phyloP scores from a whole-genome alignment of 2,329 filamentous ascomycete genomes.

The Plenodomus biglobosus region DNA sequence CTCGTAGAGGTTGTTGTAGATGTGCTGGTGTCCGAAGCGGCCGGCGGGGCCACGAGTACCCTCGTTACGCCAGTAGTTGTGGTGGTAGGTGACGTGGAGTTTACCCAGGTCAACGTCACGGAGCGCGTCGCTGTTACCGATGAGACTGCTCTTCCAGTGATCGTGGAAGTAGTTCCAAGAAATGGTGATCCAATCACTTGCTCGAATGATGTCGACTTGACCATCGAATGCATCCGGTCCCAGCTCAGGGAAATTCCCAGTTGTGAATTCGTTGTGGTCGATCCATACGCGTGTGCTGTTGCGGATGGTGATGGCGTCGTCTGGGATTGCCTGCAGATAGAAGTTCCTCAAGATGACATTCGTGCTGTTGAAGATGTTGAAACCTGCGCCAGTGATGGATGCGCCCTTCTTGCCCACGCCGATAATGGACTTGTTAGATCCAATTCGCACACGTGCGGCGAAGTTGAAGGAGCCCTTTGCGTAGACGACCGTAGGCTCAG shows the following conservation, averaged over 20 bases:
- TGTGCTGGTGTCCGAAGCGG: constrained; percentile 67
- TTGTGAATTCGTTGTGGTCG: constrained; percentile 67
- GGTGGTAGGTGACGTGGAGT: constrained; percentile 65
- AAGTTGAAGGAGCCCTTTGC: constrained; percentile 49
- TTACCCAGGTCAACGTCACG: constrained; percentile 60
- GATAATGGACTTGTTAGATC: constrained; percentile 48
- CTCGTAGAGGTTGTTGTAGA: constrained; percentile 56
- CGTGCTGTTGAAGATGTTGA: constrained; percentile 55
- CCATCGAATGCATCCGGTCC: constrained; percentile 69
- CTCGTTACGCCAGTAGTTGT: constrained; percentile 67
- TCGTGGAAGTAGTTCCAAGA: constrained; percentile 56
- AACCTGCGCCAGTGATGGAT: constrained; percentile 50
- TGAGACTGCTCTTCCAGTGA: constrained; percentile 63
- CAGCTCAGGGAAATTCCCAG: constrained; percentile 55
- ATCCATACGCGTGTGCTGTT: constrained; percentile 61
- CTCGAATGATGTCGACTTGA: constrained; percentile 65
- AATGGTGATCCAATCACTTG: constrained; percentile 63
- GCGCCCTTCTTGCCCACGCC: constrained; percentile 47
- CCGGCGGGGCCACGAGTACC: constrained; percentile 64
- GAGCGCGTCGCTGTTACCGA: constrained; percentile 63
- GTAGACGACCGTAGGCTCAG: constrained; percentile 44
- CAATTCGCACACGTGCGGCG: constrained; percentile 47
- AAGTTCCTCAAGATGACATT: constrained; percentile 68
- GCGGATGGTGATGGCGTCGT: constrained; percentile 64
- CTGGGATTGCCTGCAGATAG: constrained; percentile 60